These are phyloP conservation scores for Solanum chiquidenum DNA, from an alignment of 257 asterid genomes.

Conservation along the genomic window DNA sequence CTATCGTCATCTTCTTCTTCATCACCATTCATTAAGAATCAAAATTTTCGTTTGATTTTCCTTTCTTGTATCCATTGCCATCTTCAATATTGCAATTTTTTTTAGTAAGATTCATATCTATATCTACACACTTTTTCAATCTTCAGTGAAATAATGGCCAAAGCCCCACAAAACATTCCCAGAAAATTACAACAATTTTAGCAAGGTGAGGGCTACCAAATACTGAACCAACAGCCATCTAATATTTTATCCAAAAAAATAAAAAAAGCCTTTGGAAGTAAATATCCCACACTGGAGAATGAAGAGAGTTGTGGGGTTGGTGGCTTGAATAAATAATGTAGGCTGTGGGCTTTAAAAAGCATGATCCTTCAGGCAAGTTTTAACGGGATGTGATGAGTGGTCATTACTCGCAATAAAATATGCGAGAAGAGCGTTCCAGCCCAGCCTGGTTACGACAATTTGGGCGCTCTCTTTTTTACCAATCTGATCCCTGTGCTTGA, in stretches of 20 bases:
- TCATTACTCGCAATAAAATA: not conserved
- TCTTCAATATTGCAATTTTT: not conserved
- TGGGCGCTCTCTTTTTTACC: not conserved
- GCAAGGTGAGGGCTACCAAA: not conserved
- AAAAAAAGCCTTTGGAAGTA: not conserved
- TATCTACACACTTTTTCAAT: not conserved
- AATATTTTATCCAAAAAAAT: not conserved
- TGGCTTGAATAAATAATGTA: not conserved
- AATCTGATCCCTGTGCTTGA: not conserved
- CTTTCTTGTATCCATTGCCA: not conserved
- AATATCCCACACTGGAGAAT: not conserved
- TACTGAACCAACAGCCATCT: not conserved
- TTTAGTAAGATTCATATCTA: not conserved
- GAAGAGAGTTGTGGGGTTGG: not conserved
- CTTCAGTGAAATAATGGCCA: not conserved
- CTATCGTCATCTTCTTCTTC: not conserved
- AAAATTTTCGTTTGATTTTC: not conserved
- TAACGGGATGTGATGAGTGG: not conserved
- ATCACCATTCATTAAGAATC: not conserved
- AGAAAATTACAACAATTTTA: not conserved
- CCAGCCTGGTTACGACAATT: not conserved
- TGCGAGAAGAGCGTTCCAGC: not conserved
- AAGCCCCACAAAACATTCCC: not conserved
- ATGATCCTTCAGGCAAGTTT: not conserved
- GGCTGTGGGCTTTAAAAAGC: accelerated